Evolutionary conservation across 1,139 yeast species (phyloP).

Genomic region (Kodamaea suecica): DNA sequence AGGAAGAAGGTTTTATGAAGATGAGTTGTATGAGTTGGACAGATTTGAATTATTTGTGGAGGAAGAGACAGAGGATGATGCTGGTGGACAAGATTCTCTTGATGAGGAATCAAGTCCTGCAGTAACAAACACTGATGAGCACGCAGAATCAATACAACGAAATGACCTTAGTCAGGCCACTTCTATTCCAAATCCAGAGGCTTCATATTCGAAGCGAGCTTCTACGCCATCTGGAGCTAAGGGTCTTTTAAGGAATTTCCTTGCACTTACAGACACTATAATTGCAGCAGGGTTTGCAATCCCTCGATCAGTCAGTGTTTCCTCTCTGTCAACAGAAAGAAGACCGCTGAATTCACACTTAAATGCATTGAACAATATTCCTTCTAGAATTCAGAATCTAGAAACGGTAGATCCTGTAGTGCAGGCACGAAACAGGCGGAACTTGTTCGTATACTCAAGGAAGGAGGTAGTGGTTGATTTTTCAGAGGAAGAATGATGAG

Average conservation of each 20-base stretch:
- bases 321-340: conserved; percentile 21
- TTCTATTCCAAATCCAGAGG: too few relatives aligned
- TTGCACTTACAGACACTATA: conserved; percentile 50
- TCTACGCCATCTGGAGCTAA: neutral
- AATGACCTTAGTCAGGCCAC: too few relatives aligned
- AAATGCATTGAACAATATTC: conserved; percentile 5
- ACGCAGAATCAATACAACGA: too few relatives aligned
- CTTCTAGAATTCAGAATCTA: neutral
- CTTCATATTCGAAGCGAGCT: too few relatives aligned
- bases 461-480: conserved; percentile 46
- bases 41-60: conserved; percentile 42
- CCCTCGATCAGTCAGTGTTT: conserved; percentile 49
- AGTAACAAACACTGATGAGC: too few relatives aligned
- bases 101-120: conserved; percentile 4
- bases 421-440: conserved; percentile 26
- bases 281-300: conserved; percentile 63
- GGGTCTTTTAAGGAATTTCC: conserved; percentile 24
- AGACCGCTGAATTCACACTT: conserved; percentile 16
- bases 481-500: conserved; percentile 11
- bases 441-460: conserved; percentile 56
- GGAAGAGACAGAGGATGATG: conserved; percentile 23
- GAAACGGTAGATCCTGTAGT: neutral
- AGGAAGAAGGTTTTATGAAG: conserved; percentile 77
- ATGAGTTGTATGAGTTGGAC: conserved; percentile 50
- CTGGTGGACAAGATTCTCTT: conserved; percentile 14